Evolutionary conservation across 805 yeast species (phyloP).

Genomic region (Helenozyma rhizophorensis): DNA sequence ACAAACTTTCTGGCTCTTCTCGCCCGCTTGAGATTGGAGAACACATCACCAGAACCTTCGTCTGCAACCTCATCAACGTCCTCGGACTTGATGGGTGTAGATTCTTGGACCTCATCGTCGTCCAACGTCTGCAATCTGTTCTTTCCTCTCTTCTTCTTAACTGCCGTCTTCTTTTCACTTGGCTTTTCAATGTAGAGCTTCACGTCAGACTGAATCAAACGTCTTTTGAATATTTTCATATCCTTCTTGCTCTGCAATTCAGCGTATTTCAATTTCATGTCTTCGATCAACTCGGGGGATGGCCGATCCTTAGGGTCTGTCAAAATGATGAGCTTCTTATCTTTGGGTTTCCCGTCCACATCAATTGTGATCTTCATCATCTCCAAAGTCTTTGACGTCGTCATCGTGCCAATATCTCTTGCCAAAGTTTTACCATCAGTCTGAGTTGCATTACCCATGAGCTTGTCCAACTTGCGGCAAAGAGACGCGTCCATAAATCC

Average conservation of each 20-base stretch:
- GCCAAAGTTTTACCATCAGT: constrained; percentile 39
- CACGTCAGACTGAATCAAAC: constrained; percentile 11
- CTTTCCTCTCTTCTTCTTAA: constrained; percentile 5
- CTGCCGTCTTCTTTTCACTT: constrained; percentile 1
- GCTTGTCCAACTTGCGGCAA: constrained; percentile 28
- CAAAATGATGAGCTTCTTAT: constrained; percentile 30
- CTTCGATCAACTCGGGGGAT: constrained; percentile 23
- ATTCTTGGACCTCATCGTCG: too few species aligned
- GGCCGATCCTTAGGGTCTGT: constrained; percentile 26
- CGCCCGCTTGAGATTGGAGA: constrained; percentile 7
- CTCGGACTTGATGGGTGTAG: constrained; percentile 1
- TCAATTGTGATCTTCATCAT: constrained; percentile 19
- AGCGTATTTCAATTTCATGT: constrained; percentile 17
- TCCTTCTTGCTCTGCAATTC: constrained; percentile 6
- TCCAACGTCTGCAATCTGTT: constrained; percentile 10
- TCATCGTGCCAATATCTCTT: constrained; percentile 31
- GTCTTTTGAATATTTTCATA: constrained; percentile 7
- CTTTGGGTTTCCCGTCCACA: constrained; percentile 23
- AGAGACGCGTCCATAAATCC: constrained; percentile 29
- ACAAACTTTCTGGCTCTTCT: constrained; percentile 14
- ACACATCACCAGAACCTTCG: constrained; percentile 2
- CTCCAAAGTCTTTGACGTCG: constrained; percentile 18
- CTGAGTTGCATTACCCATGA: constrained; percentile 21
- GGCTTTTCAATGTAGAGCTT: constrained; percentile 12
- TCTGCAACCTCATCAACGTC: background rate